phyloP scores from a whole-genome alignment of 2,329 filamentous ascomycete species.

The Fusarium neocosmosporiellum region DNA sequence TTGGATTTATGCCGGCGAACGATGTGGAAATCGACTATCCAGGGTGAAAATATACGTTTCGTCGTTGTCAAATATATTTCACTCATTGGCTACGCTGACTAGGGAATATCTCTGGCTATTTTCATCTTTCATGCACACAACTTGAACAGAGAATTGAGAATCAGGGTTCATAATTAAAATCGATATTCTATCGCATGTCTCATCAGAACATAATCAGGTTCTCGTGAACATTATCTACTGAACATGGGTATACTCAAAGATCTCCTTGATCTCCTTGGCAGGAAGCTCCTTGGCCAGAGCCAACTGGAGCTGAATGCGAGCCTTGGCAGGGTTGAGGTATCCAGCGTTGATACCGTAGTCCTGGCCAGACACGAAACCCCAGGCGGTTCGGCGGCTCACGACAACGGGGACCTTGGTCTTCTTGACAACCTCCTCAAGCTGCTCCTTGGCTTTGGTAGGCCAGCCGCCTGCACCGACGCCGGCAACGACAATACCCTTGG shows the following conservation, averaged over 20 bases:
- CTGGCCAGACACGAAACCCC: slow-evolving; percentile 58
- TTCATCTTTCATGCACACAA: background rate
- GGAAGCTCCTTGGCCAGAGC: slow-evolving; percentile 41
- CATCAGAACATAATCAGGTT: background rate
- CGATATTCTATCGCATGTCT: background rate
- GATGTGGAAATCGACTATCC: background rate
- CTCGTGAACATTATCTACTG: background rate
- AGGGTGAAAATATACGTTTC: background rate
- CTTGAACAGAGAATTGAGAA: background rate
- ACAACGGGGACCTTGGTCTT: slow-evolving; percentile 59
- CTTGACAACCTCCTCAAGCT: slow-evolving; percentile 56
- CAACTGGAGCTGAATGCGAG: slow-evolving; percentile 61
- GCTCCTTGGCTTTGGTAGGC: slow-evolving; percentile 49
- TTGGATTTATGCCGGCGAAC: background rate
- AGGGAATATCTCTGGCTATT: background rate
- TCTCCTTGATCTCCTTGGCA: slow-evolving; percentile 22
- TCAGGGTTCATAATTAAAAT: background rate
- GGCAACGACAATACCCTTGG: slow-evolving; percentile 65
- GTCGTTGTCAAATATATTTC: background rate
- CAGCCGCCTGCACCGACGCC: slow-evolving; percentile 65
- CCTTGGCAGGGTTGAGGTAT: slow-evolving; percentile 66
- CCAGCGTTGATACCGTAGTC: slow-evolving; percentile 56
- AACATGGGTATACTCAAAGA: slow-evolving; percentile 20
- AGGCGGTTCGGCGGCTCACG: slow-evolving; percentile 59
- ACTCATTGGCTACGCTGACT: background rate